phyloP scores from a whole-genome alignment of 768 basidiomycete species.

The Suillus variegatus region DNA sequence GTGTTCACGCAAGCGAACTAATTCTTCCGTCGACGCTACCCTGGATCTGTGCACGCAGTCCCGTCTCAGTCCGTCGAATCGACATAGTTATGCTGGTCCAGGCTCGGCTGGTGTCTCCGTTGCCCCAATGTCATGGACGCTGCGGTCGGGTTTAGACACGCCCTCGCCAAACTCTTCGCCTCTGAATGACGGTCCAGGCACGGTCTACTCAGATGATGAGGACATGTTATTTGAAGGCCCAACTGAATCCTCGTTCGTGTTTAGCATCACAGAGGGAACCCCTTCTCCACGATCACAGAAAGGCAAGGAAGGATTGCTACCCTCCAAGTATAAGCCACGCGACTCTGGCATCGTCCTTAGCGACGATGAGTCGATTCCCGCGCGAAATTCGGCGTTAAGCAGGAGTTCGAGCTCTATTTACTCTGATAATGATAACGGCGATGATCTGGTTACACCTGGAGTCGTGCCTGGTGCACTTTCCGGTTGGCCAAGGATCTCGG shows the following conservation, averaged over 20 bases:
- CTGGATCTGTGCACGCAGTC: constrained; percentile 10
- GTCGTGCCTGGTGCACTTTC: constrained; percentile 52
- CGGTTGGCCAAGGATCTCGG: constrained; percentile 62
- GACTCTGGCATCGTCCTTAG: constrained; percentile 66
- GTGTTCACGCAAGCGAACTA: constrained; percentile 26
- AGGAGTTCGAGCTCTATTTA: constrained; percentile 63
- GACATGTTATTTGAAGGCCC: constrained; percentile 58
- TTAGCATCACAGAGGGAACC: constrained; percentile 55
- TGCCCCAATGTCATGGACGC: constrained; percentile 31
- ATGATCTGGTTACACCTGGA: constrained; percentile 73
- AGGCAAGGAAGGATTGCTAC: constrained; percentile 37
- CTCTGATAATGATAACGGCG: constrained; percentile 49
- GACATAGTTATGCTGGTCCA: constrained; percentile 69
- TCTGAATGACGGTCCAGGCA: constrained; percentile 28
- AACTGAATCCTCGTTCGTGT: constrained; percentile 53
- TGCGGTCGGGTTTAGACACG: constrained; percentile 37
- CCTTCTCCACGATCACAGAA: constrained; percentile 53
- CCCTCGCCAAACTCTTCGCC: constrained; percentile 58
- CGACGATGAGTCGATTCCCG: constrained; percentile 61
- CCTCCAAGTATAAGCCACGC: constrained; percentile 69
- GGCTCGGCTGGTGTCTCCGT: constrained; percentile 32
- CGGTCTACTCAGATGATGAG: constrained; percentile 44
- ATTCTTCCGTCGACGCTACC: constrained; percentile 10
- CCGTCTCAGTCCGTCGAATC: constrained; percentile 41
- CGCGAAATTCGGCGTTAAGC: constrained; percentile 44